phyloP scores from a whole-genome alignment of 257 asterid species.

The Haberlea rhodopensis region DNA sequence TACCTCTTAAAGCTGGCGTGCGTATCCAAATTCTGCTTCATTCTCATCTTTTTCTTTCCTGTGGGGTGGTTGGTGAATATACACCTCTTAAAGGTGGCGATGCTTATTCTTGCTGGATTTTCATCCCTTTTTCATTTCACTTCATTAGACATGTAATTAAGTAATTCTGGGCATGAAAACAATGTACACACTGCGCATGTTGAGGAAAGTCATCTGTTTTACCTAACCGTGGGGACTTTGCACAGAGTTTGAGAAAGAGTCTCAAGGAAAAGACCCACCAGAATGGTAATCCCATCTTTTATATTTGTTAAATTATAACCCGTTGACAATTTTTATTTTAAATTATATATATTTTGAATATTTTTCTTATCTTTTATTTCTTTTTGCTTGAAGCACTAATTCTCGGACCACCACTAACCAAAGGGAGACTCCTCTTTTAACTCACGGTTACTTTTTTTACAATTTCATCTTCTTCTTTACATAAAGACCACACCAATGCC shows the following conservation, averaged over 20 bases:
- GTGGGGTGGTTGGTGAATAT: background rate
- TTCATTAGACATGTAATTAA: too few species aligned
- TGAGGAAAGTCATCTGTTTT: background rate
- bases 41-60: background rate
- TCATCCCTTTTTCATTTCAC: background rate
- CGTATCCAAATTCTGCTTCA: background rate
- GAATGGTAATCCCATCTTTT: constrained; percentile 29
- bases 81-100: background rate
- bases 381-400: constrained; percentile 27
- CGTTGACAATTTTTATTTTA: constrained; percentile 42
- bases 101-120: background rate
- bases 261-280: constrained; percentile 12
- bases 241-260: constrained; percentile 45
- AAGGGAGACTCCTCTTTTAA: constrained; percentile 26
- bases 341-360: background rate
- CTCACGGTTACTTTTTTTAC: constrained; percentile 45
- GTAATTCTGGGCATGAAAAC: too few species aligned
- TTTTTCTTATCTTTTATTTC: constrained; percentile 4
- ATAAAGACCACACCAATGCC: too few species aligned
- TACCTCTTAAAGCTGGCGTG: constrained; percentile 1
- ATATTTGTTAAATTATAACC: constrained; percentile 24
- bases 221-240: constrained; percentile 23
- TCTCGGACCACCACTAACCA: constrained; percentile 51
- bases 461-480: too few species aligned
- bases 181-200: too few species aligned